Percentiles rank a stretch among this genome's conserved stretches.
These are phyloP conservation scores for Rhizophagus prolifer DNA, from an alignment of 192 early-diverging fungal genomes.

Conservation along the genomic window DNA sequence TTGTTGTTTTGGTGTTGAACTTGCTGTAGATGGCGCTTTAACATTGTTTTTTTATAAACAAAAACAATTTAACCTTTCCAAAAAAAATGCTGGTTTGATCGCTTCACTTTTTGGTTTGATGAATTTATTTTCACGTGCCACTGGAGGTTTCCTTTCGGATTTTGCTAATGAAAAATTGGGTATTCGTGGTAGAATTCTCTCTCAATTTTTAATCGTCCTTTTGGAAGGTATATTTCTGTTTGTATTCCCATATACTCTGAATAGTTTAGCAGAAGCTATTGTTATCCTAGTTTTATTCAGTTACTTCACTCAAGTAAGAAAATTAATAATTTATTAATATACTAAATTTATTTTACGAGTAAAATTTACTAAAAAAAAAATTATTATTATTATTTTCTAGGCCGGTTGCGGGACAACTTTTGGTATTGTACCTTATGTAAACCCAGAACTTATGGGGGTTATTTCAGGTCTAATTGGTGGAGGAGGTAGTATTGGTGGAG, in stretches of 20 bases:
- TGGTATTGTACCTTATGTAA: conserved; percentile 61
- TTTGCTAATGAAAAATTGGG: conserved; percentile 34
- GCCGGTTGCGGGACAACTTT: conserved; percentile 59
- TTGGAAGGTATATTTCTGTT: conserved; percentile 52
- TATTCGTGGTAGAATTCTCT: conserved; percentile 47
- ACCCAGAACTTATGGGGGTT: conserved; percentile 43
- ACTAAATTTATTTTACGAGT: background rate
- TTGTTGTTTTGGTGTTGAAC: conserved; percentile 65
- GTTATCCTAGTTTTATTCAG: conserved; percentile 54
- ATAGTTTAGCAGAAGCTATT: conserved; percentile 39
- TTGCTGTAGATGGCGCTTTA: conserved; percentile 59
- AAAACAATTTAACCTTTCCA: conserved; percentile 37
- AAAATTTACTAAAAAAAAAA: background rate
- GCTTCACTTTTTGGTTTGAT: conserved; percentile 65
- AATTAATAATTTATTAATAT: background rate
- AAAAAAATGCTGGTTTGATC: conserved; percentile 50
- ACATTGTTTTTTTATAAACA: conserved; percentile 45
- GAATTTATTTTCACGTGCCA: conserved; percentile 64
- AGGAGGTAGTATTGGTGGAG: conserved; percentile 61
- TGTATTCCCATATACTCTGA: conserved; percentile 42
- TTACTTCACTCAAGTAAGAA: conserved; percentile 44
- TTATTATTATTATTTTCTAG: background rate
- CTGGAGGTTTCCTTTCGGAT: conserved; percentile 61
- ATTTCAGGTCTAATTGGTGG: conserved; percentile 62
- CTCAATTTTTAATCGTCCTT: conserved; percentile 49